Evolutionary conservation across 371 early-diverging fungal species (phyloP), one percentile per base, ranked within the genome.

Genomic region (Mortierella sp.): DNA sequence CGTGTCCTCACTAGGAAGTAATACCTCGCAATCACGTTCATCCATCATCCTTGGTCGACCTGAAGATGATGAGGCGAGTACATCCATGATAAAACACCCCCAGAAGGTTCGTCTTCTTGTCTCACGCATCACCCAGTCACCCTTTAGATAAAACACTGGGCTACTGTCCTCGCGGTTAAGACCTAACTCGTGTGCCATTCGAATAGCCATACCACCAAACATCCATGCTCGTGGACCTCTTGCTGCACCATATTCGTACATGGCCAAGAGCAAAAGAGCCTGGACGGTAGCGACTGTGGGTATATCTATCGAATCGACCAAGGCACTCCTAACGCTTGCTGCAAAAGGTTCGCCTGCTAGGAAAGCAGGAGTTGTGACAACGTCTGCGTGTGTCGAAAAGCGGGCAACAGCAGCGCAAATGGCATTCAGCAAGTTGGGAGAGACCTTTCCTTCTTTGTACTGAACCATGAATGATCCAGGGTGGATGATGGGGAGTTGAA

Each of bases 211-310:
- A 16, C 91, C 92, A 1, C 83, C 76, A 74, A 88, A 91, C 87
- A 88, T 89, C 91, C 91, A 92, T 10, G 87, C 84, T 32, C 89
- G 85, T 38, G 91, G 89, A 9, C 90, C 90, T 63, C 89, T 67
- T 7, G 88, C 88, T 65, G 88, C 87, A 1, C 93, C 92, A 69
- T 86, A 90, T 50, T 89, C 90, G 78, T 90, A 89, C 65, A 92
- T 64, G 22, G 83, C 62, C n/a, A 92, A 65, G 24, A 92, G 69
- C n/a, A 88, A 22, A 0, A 92, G 61, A 0, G 87, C 90, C 69
- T 90, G 89, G 0, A 88, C 86, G 55, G 87, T 88, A 4, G 86
- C 58, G 9, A 91, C 76, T 36, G 84, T 77, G 10, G 92, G 91
- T 13, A 83, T 72, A 69, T 92, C 90, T 24, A 91, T 72, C 4